Percentiles rank a stretch among this genome's conserved stretches.
Evolutionary conservation across 768 basidiomycete species (phyloP).

Genomic region (Mycena polygramma): DNA sequence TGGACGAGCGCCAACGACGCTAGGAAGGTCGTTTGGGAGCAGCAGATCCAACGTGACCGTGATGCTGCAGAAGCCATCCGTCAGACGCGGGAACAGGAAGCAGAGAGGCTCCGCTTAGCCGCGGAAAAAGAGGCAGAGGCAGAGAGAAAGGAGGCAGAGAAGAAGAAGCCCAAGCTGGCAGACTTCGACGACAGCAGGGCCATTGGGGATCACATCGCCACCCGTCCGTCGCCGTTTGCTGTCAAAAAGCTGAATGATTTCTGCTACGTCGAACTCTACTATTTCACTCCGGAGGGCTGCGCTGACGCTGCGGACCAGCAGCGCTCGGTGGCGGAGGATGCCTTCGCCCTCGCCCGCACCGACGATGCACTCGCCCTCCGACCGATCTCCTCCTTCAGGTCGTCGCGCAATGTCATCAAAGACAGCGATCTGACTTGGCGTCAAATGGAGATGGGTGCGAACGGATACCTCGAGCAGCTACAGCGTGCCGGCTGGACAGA

Average conservation of each 20-base stretch:
- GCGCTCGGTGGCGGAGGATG: not conserved
- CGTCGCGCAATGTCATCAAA: slow-evolving; percentile 6
- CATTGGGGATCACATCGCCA: not conserved
- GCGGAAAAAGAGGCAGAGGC: not conserved
- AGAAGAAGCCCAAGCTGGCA: slow-evolving; percentile 29
- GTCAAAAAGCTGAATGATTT: not conserved
- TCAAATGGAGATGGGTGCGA: not conserved
- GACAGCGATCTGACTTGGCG: slow-evolving; percentile 10
- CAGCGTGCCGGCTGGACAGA: not conserved
- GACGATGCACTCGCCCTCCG: slow-evolving; percentile 13
- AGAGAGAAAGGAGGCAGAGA: slow-evolving; percentile 19
- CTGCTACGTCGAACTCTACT: not conserved
- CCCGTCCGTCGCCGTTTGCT: slow-evolving; percentile 12
- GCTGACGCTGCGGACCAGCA: not conserved
- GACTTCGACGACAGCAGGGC: slow-evolving; percentile 14
- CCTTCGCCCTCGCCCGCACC: not conserved
- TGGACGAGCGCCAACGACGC: not conserved
- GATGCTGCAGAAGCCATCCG: not conserved
- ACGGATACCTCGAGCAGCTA: slow-evolving; percentile 17
- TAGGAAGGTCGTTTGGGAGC: not conserved
- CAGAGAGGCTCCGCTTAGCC: not conserved
- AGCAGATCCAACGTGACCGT: not conserved
- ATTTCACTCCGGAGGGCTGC: slow-evolving; percentile 4
- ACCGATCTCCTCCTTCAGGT: not conserved
- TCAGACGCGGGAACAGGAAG: slow-evolving; percentile 12